Conservation (phyloP, 2,329 filamentous ascomycete genomes). For the Bipolaris gigantea region DNA sequence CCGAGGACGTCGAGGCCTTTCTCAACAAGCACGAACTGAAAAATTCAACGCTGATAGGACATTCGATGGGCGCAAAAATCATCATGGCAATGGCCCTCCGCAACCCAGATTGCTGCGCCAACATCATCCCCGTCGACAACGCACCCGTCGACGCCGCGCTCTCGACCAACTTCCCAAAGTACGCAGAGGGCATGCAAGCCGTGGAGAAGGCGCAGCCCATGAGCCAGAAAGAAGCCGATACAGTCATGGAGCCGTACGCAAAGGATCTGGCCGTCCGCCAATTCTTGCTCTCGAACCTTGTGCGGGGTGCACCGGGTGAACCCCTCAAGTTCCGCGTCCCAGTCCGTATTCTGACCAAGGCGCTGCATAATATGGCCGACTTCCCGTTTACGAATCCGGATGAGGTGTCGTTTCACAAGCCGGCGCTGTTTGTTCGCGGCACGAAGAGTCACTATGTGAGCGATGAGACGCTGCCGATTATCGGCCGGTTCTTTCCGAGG, state of each 20-base stretch:
- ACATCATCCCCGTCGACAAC: constrained; percentile 86
- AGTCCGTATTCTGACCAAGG: constrained; percentile 66
- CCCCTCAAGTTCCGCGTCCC: constrained; percentile 78
- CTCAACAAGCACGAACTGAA: constrained; percentile 70
- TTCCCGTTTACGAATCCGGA: constrained; percentile 82
- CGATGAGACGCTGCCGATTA: constrained; percentile 76
- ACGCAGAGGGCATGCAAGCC: constrained; percentile 80
- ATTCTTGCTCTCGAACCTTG: constrained; percentile 86
- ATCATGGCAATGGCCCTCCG: constrained; percentile 84
- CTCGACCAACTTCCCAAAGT: constrained; percentile 73
- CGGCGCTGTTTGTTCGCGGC: constrained; percentile 77
- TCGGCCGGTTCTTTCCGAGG: constrained; percentile 79
- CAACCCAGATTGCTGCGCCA: constrained; percentile 66
- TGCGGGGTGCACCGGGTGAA: constrained; percentile 57
- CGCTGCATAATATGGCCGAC: constrained; percentile 76
- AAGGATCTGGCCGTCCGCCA: constrained; percentile 76
- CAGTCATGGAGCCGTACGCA: constrained; percentile 75
- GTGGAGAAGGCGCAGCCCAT: constrained; percentile 71
- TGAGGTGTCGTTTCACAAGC: constrained; percentile 70
- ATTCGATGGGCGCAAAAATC: constrained; percentile 96
- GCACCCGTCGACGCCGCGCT: constrained; percentile 81
- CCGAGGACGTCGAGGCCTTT: constrained; percentile 79
- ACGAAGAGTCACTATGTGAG: constrained; percentile 77
- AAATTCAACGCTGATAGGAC: constrained; percentile 78
- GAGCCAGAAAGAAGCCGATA: constrained; percentile 76